Conservation (phyloP, 768 basidiomycete genomes). For the Suillus discolor region DNA sequence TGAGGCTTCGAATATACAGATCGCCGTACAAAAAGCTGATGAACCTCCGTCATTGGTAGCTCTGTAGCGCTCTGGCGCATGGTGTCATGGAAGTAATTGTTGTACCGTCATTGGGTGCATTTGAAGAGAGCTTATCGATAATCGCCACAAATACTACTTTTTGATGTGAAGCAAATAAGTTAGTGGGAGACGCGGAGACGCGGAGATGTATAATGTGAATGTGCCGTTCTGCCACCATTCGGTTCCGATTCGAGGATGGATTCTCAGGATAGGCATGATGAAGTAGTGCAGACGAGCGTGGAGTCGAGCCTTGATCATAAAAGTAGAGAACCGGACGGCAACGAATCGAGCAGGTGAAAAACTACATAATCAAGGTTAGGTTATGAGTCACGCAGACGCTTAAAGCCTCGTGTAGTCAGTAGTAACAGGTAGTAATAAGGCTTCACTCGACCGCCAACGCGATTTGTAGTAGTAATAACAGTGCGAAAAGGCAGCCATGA, state of each 20-base stretch:
- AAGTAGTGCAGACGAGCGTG: neutral
- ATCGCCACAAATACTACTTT: neutral
- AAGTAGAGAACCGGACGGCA: neutral
- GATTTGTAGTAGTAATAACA: neutral
- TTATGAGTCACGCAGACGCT: neutral
- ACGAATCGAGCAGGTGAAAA: neutral
- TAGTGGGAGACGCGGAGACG: neutral
- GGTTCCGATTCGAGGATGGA: neutral
- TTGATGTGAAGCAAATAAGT: neutral
- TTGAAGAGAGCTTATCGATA: neutral
- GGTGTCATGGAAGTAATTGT: neutral
- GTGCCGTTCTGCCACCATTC: neutral
- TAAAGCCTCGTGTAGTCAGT: neutral
- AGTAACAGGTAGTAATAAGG: neutral
- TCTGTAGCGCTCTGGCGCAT: neutral
- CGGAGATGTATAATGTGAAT: neutral
- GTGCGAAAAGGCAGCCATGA: conserved; percentile 1
- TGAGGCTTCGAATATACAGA: neutral
- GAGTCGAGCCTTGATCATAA: neutral
- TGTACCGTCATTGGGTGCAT: neutral
- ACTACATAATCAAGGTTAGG: neutral
- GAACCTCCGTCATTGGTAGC: neutral
- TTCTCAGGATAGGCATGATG: neutral
- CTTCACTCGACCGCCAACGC: neutral
- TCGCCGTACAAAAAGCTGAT: conserved; percentile 1